Evolutionary conservation across 768 basidiomycete genomes (phyloP).

Genomic region (Goffeauzyma gilvescens): DNA sequence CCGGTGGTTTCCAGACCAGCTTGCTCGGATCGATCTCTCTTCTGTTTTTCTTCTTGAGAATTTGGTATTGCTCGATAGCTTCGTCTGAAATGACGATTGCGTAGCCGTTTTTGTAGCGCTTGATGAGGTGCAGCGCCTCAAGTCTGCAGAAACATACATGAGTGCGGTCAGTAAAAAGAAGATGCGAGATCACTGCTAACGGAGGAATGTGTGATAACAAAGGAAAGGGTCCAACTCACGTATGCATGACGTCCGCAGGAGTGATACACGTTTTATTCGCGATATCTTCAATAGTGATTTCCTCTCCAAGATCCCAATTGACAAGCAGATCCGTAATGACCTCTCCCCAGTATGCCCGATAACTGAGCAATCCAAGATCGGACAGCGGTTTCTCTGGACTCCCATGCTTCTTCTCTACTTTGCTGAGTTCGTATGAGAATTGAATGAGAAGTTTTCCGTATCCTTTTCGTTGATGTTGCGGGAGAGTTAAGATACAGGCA

Average conservation of each 20-base stretch:
- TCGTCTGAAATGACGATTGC: constrained; percentile 79
- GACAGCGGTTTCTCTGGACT: constrained; percentile 94
- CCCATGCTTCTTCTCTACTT: constrained; percentile 84
- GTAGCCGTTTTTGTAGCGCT: constrained; percentile 86
- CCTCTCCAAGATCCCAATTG: too few species aligned
- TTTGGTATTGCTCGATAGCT: constrained; percentile 77
- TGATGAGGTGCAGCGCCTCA: constrained; percentile 81
- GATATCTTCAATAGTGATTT: constrained; percentile 88
- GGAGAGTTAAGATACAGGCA: constrained; percentile 94
- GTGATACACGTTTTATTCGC: constrained; percentile 88
- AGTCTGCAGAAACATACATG: constrained; percentile 40
- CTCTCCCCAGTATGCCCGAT: constrained; percentile 94
- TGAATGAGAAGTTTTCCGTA: constrained; percentile 92
- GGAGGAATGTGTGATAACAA: neutral
- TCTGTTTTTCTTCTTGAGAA: constrained; percentile 56
- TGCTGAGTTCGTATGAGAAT: constrained; percentile 93
- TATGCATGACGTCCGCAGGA: constrained; percentile 92
- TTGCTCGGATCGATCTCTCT: constrained; percentile 58
- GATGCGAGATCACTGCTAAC: neutral
- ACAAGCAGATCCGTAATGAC: constrained; percentile 79
- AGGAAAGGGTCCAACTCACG: constrained; percentile 42
- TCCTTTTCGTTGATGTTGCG: constrained; percentile 90
- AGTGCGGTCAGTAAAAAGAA: neutral
- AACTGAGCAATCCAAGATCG: constrained; percentile 78
- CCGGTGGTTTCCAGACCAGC: constrained; percentile 69